Evolutionary conservation across 352 stramenopile genomes (phyloP), one percentile per base, ranked within the genome.

Genomic region (Pythium insidiosum): DNA sequence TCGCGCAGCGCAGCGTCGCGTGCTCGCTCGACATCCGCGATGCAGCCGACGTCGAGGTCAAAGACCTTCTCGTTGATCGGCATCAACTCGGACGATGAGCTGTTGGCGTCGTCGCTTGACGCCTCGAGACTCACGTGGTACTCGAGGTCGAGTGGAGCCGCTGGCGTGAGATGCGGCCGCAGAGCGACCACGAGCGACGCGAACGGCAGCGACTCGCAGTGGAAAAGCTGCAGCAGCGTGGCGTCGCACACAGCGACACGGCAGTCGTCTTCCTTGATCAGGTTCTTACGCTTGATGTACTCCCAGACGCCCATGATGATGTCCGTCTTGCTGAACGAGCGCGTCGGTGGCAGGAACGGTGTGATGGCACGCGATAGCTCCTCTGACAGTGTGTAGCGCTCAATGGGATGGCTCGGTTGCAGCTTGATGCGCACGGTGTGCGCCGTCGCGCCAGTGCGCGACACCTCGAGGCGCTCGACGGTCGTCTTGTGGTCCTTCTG

Each of bases 241-340:
- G 63, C 53, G 31, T 88, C 76, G 40, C 73, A 86, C 13, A 76
- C 45, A 25, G 83, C 69, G 22, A 88, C 69, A 18, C 76, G 71
- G 40, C 73, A 88, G 57, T 88, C 76, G 46, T 88, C 76, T n/a
- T 75, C 66, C 45, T 89, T 87, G 59, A 89, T 87, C 23, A 87
- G 61, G 39, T 87, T 80, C 22, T 54, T 57, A 35, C 62, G 54
- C 48, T 89, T 87, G 53, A 87, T 81, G 58, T 87, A 89, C 50
- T 84, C 64, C 76, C 76, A 89, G 42, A 64, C 68, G 10, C 68
- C 76, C 64, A 89, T 61, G 40, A 89, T 51, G 30, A 89, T 83
- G 53, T 79, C 67, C 25, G 76, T 67, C 57, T 87, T 89, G 26
- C 61, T 81, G 47, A 67, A 74, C 15, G 76, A 61, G 37, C 65